Evolutionary conservation across 208 protist genomes (phyloP).

Genomic region (Trypanosoma platydactyli): DNA sequence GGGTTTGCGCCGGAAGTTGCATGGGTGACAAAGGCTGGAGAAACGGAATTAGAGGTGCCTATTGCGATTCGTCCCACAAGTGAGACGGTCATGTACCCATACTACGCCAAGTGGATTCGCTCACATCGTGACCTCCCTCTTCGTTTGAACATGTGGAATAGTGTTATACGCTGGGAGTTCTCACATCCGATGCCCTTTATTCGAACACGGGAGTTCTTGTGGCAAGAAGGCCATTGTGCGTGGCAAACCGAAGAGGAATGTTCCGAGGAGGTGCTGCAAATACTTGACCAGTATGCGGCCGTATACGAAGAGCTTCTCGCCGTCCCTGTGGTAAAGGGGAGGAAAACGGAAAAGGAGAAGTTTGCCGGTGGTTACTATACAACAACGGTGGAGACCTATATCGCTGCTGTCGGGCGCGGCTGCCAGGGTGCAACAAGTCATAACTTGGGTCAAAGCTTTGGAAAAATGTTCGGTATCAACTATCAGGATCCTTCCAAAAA

Average conservation of each 20-base stretch:
- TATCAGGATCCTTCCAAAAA: conserved; percentile 93
- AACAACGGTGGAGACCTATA: conserved; percentile 98
- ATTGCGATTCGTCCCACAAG: conserved; percentile 98
- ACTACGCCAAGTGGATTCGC: conserved; percentile 97
- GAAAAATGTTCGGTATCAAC: conserved; percentile 97
- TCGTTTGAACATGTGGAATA: conserved; percentile 98
- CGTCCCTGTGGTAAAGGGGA: conserved; percentile 96
- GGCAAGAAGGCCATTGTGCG: conserved; percentile 98
- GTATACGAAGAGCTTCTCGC: conserved; percentile 98
- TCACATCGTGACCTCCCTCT: conserved; percentile 98
- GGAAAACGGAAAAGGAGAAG: conserved; percentile 99
- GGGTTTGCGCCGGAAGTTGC: conserved; percentile 98
- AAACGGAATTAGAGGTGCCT: conserved; percentile 91
- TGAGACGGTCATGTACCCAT: conserved; percentile 99
- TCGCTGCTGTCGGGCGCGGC: conserved; percentile 94
- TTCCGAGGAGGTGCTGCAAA: conserved; percentile 92
- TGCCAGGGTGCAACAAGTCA: conserved; percentile 97
- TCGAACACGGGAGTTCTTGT: conserved; percentile 99
- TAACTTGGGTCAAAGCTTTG: conserved; percentile 97
- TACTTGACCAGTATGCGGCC: conserved; percentile 95
- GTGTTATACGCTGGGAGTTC: conserved; percentile 99
- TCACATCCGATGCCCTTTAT: conserved; percentile 99
- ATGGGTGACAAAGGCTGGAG: conserved; percentile 89
- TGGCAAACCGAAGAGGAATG: conserved; percentile 94
- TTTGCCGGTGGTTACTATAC: conserved; percentile 98